Evolutionary conservation across 805 yeast species (phyloP).

Genomic region (Kodamaea kakaduensis): DNA sequence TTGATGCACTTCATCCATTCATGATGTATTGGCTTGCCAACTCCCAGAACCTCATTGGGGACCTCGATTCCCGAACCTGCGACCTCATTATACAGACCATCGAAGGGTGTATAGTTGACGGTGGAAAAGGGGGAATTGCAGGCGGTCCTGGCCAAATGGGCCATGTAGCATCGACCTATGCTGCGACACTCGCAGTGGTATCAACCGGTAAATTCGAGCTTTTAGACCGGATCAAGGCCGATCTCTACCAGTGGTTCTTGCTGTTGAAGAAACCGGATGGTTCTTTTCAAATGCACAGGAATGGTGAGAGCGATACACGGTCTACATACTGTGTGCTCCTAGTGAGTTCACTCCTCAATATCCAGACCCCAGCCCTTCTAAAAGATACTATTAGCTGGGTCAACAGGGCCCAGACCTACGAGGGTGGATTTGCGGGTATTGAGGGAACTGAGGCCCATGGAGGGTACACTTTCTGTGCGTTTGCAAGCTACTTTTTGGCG

Average conservation of each 20-base stretch:
- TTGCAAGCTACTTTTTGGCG: slow-evolving; percentile 55
- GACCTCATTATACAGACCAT: slow-evolving; percentile 24
- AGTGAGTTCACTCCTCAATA: slow-evolving; percentile 60
- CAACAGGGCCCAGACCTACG: slow-evolving; percentile 74
- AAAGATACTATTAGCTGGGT: slow-evolving; percentile 59
- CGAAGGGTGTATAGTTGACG: slow-evolving; percentile 21
- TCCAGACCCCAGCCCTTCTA: slow-evolving; percentile 57
- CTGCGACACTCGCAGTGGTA: slow-evolving; percentile 63
- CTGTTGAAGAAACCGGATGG: slow-evolving; percentile 65
- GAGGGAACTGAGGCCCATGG: slow-evolving; percentile 91
- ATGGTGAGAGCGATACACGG: slow-evolving; percentile 84
- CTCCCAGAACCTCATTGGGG: slow-evolving; percentile 21
- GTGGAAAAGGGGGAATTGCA: slow-evolving; percentile 59
- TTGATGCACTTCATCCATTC: slow-evolving; percentile 95
- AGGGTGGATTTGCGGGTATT: slow-evolving; percentile 91
- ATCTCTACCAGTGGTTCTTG: slow-evolving; percentile 62
- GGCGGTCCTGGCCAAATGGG: slow-evolving; percentile 84
- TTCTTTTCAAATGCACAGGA: slow-evolving; percentile 65
- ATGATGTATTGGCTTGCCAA: slow-evolving; percentile 79
- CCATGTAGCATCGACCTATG: slow-evolving; percentile 82
- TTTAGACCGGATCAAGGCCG: slow-evolving; percentile 28
- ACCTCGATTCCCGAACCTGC: slow-evolving; percentile 30
- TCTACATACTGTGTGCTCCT: slow-evolving; percentile 85
- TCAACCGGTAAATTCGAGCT: slow-evolving; percentile 33
- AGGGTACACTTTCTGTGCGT: slow-evolving; percentile 90